Evolutionary conservation across 1,139 yeast species (phyloP).

Genomic region (Taiozyma sp.): DNA sequence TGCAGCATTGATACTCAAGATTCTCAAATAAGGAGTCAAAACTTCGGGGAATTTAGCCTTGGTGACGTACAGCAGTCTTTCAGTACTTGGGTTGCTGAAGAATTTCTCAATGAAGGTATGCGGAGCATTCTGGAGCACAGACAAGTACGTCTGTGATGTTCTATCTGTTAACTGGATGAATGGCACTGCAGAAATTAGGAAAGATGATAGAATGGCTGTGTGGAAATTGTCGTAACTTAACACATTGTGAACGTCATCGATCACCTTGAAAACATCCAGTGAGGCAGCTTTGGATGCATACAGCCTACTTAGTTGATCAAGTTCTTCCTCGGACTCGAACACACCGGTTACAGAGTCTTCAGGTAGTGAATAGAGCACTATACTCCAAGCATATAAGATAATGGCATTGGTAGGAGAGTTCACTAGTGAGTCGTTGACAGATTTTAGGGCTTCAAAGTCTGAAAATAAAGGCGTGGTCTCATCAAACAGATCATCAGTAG

Average conservation of each 20-base stretch:
- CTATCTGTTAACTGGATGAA: slow-evolving; percentile 54
- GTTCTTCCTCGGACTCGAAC: slow-evolving; percentile 19
- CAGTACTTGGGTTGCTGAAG: slow-evolving; percentile 49
- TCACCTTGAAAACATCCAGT: slow-evolving; percentile 41
- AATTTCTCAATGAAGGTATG: slow-evolving; percentile 50
- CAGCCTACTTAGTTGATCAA: slow-evolving; percentile 7
- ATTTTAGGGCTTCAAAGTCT: slow-evolving; percentile 36
- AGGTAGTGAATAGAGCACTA: slow-evolving; percentile 40
- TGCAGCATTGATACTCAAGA: slow-evolving; percentile 58
- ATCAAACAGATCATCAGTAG: slow-evolving; percentile 35
- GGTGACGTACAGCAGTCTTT: slow-evolving; percentile 50
- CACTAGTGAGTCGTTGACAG: slow-evolving; percentile 33
- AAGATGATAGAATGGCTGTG: slow-evolving; percentile 53
- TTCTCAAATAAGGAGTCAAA: slow-evolving; percentile 53
- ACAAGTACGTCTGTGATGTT: slow-evolving; percentile 45
- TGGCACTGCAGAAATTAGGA: slow-evolving; percentile 56
- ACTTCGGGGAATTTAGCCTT: slow-evolving; percentile 75
- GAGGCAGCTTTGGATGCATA: slow-evolving; percentile 42
- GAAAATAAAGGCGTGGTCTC: slow-evolving; percentile 36
- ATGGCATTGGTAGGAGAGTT: slow-evolving; percentile 40
- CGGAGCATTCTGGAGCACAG: slow-evolving; percentile 51
- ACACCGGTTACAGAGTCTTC: slow-evolving; percentile 22
- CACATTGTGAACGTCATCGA: slow-evolving; percentile 37
- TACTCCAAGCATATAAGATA: slow-evolving; percentile 66
- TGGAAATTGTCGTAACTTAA: slow-evolving; percentile 48